Percentiles rank a stretch among this genome's conserved stretches.
phyloP scores from a whole-genome alignment of 2,329 filamentous ascomycete genomes.

The Aspergillus candidus region DNA sequence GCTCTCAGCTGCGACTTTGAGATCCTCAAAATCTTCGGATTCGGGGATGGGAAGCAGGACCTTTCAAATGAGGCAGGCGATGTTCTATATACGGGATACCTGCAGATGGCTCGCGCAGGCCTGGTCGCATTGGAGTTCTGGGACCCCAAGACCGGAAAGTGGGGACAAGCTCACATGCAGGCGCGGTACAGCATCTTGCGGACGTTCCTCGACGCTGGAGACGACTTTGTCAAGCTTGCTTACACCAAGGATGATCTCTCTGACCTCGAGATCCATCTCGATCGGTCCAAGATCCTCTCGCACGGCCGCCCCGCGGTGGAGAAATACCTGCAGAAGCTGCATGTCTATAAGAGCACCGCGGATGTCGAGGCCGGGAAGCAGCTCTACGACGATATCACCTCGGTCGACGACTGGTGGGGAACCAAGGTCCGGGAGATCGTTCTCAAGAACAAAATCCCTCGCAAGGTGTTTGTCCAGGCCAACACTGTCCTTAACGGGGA shows the following conservation, averaged over 20 bases:
- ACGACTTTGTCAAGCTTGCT: constrained; percentile 77
- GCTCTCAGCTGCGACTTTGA: constrained; percentile 80
- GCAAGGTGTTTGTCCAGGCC: constrained; percentile 82
- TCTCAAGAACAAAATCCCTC: constrained; percentile 53
- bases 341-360: constrained; percentile 86
- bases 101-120: constrained; percentile 92
- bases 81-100: constrained; percentile 79
- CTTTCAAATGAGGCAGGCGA: constrained; percentile 74
- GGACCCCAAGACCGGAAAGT: constrained; percentile 85
- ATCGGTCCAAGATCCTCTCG: constrained; percentile 79
- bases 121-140: constrained; percentile 85
- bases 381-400: constrained; percentile 78
- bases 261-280: constrained; percentile 74
- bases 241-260: constrained; percentile 69
- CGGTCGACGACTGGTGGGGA: constrained; percentile 79
- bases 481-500: constrained; percentile 71
- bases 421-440: constrained; percentile 64
- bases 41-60: constrained; percentile 68
- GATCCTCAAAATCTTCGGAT: constrained; percentile 85
- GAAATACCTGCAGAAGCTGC: constrained; percentile 81
- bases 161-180: constrained; percentile 89
- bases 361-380: constrained; percentile 70
- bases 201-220: constrained; percentile 73
- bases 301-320: constrained; percentile 78
- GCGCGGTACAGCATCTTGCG: constrained; percentile 79